Conservation (phyloP, 2,329 filamentous ascomycete species). For the Aspergillus chevalieri region DNA sequence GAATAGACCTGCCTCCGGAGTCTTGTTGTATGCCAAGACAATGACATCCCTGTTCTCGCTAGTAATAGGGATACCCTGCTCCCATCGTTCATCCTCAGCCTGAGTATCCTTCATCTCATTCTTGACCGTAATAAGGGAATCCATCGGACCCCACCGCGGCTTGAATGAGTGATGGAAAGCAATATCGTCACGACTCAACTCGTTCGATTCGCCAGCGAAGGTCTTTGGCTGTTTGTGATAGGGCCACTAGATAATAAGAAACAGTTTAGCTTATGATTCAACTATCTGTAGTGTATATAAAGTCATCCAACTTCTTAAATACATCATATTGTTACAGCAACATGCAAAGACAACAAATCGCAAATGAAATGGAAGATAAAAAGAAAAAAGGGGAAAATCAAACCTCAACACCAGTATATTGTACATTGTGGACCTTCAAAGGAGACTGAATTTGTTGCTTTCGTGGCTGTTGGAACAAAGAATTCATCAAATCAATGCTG, state of each 20-base stretch:
- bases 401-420: constrained; percentile 76
- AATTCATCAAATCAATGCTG: constrained; percentile 95
- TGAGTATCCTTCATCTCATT: constrained; percentile 27
- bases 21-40: constrained; percentile 20
- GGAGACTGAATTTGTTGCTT: constrained; percentile 41
- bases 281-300: constrained; percentile 18
- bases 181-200: constrained; percentile 59
- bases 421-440: constrained; percentile 51
- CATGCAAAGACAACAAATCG: constrained; percentile 10
- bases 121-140: constrained; percentile 62
- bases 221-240: constrained; percentile 74
- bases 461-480: constrained; percentile 68
- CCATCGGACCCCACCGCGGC: constrained; percentile 70
- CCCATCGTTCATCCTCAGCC: constrained; percentile 40
- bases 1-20: constrained; percentile 13
- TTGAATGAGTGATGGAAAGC: constrained; percentile 68
- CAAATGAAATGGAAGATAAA: constrained; percentile 41
- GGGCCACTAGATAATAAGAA: constrained; percentile 62
- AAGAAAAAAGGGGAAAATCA: constrained; percentile 51
- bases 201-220: constrained; percentile 53
- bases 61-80: constrained; percentile 46
- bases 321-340: not conserved
- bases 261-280: constrained; percentile 32
- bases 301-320: not conserved
- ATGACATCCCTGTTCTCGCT: constrained; percentile 29